A percentile compares a stretch with the other conserved stretches of the same genome.
phyloP scores from a whole-genome alignment of 805 yeast species.

The Candida saitoana region DNA sequence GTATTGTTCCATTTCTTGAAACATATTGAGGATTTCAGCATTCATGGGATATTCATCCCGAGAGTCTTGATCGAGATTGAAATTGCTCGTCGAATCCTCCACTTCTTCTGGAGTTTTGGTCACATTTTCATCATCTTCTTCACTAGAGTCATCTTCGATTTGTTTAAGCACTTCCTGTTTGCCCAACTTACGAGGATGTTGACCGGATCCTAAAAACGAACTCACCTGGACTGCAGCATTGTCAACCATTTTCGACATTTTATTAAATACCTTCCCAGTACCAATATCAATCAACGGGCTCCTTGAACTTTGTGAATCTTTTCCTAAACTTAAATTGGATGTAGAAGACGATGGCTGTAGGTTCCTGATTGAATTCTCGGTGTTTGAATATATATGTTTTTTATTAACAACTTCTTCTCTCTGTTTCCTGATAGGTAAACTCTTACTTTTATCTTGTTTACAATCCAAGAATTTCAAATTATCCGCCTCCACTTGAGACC shows the following conservation, averaged over 20 bases:
- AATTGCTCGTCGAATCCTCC: conserved; percentile 1
- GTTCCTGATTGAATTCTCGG: conserved; percentile 19
- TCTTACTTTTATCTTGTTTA: neutral
- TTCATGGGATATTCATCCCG: conserved; percentile 1
- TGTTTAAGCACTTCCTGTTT: conserved; percentile 4
- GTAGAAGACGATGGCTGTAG: conserved; percentile 4
- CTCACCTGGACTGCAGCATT: neutral
- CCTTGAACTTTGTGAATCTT: conserved; percentile 4
- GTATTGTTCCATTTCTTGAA: conserved; percentile 26
- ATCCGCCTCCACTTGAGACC: neutral
- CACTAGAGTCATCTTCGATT: conserved; percentile 2
- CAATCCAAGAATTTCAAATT: neutral
- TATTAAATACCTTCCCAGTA: neutral
- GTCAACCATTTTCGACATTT: neutral
- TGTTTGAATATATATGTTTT: conserved; percentile 5
- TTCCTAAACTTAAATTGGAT: neutral
- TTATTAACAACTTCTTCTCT: neutral
- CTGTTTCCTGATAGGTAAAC: neutral
- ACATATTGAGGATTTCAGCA: conserved; percentile 13
- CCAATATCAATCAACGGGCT: neutral
- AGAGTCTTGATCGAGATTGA: neutral
- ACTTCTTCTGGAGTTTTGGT: neutral
- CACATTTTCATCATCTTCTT: conserved; percentile 1
- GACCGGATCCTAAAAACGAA: neutral
- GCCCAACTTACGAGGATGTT: neutral